phyloP scores from a whole-genome alignment of 305 asterid genomes.

The Fraxinus sp. region DNA sequence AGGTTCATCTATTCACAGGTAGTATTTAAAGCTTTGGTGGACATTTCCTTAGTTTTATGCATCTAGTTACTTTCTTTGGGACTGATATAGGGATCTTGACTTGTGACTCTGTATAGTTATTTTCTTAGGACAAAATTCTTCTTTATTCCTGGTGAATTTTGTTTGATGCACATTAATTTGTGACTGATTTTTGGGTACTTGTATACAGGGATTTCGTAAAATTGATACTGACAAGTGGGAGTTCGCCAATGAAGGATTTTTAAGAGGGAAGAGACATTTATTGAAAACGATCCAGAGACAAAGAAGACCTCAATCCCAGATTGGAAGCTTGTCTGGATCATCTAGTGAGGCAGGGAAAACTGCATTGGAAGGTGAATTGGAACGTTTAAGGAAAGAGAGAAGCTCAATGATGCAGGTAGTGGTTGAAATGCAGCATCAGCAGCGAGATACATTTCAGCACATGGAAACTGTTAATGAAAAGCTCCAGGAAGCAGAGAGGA shows the following conservation, averaged over 20 bases:
- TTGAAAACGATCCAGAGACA: slow-evolving; percentile 78
- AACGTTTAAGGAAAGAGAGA: slow-evolving; percentile 57
- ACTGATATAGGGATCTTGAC: slow-evolving; percentile 9
- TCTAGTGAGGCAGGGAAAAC: slow-evolving; percentile 38
- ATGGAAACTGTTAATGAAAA: slow-evolving; percentile 58
- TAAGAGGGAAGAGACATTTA: slow-evolving; percentile 64
- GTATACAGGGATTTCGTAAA: slow-evolving; percentile 75
- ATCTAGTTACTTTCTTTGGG: not conserved
- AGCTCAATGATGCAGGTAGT: slow-evolving; percentile 68
- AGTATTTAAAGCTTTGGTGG: slow-evolving; percentile 42
- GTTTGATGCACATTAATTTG: slow-evolving; percentile 5
- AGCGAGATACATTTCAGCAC: slow-evolving; percentile 53
- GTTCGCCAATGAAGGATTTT: slow-evolving; percentile 69
- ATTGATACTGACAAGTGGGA: slow-evolving; percentile 82
- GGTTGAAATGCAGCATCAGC: slow-evolving; percentile 69
- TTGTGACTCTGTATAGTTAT: slow-evolving; percentile 17
- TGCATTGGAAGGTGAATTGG: slow-evolving; percentile 56
- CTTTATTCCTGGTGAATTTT: not conserved
- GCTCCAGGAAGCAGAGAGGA: slow-evolving; percentile 64
- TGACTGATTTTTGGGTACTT: slow-evolving; percentile 14
- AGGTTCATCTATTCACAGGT: slow-evolving; percentile 55
- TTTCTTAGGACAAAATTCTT: not conserved
- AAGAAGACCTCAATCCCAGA: slow-evolving; percentile 47
- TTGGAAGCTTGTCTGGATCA: slow-evolving; percentile 44
- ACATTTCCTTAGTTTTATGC: slow-evolving; percentile 10